These are phyloP conservation scores for Striga hermonthica DNA, from an alignment of 305 asterid species.

Conservation along the genomic window DNA sequence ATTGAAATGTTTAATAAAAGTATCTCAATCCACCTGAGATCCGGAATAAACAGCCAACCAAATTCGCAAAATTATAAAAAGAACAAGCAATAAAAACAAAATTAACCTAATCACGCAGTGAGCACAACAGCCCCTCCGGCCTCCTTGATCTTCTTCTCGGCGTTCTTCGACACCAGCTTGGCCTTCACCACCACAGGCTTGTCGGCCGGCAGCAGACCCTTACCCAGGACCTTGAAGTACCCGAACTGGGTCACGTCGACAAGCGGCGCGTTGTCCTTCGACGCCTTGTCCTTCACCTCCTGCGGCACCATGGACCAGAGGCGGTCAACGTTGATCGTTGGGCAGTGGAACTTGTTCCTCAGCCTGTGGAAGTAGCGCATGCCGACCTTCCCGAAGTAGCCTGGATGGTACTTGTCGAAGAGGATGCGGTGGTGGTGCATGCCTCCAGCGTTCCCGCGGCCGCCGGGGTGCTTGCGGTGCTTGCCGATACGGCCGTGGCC, in stretches of 20 bases:
- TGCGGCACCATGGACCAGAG: constrained; percentile 71
- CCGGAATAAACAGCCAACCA: no score
- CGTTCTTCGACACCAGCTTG: constrained; percentile 64
- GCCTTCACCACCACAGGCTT: constrained; percentile 76
- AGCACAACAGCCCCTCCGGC: constrained; percentile 80
- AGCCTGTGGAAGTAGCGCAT: constrained; percentile 79
- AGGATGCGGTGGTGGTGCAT: constrained; percentile 89
- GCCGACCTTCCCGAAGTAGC: constrained; percentile 78
- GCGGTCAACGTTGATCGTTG: constrained; percentile 68
- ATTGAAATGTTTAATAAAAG: no score
- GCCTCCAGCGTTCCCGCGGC: constrained; percentile 81
- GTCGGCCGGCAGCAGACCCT: constrained; percentile 53
- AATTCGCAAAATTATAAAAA: neutral
- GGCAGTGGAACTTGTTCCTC: constrained; percentile 67
- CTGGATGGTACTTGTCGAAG: constrained; percentile 80
- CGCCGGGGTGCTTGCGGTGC: constrained; percentile 79
- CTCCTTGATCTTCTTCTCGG: constrained; percentile 88
- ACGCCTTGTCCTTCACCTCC: constrained; percentile 65
- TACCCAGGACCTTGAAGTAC: constrained; percentile 76
- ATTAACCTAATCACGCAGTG: constrained; percentile 48
- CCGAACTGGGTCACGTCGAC: constrained; percentile 76
- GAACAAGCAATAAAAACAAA: constrained; percentile 5
- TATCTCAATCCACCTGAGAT: no score
- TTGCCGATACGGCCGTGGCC: constrained; percentile 81
- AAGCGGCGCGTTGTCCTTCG: constrained; percentile 49